Evolutionary conservation across 2,329 filamentous ascomycete genomes (phyloP), one percentile per base, ranked within the genome.

Genomic region (Fusarium luffae): DNA sequence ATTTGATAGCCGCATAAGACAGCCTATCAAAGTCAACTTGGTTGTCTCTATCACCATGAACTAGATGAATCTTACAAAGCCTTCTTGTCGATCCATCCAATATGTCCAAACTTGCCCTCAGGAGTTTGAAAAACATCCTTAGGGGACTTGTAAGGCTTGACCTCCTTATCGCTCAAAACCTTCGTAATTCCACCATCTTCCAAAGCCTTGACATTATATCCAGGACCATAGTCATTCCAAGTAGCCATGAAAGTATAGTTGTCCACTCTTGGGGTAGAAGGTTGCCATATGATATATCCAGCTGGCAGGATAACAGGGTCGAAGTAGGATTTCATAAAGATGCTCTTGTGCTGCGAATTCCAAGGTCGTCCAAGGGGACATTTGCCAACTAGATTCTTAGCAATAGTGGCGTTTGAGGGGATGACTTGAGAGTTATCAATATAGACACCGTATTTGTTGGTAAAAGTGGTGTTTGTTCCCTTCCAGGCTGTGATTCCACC

Each of bases 401-500:
- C 80, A 19, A 84, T 79, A 19, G 79, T 79, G 18, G 74, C 68
- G 72, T 92, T 92, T 25, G 86, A 85, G 3, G 87, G 86, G 1
- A 81, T 77, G 6, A 90, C 81, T 4, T 79, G 78, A 0, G 85
- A 87, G 28, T 86, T 81, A 49, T 87, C 83, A 62, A 92, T 85
- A 76, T 92, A 92, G 1, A 88, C 85, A 11, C 90, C 89, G 76
- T 90, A 91, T 71, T 89, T 89, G 78, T 92, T 92, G 7, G 77
- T 75, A 54, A 88, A 90, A 0, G 88, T 90, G 0, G 89, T 91
- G 77, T 91, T 90, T 1, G 86, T 78, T 4, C 81, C 77, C 73
- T 92, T 92, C 90, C 89, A 92, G 0, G 90, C 89, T 0, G 88
- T 90, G 56, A 92, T 87, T 13, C 89, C 90, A 18, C 90, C 90